Evolutionary conservation across 768 basidiomycete genomes (phyloP).

Genomic region (Xanthoconium stramineum): DNA sequence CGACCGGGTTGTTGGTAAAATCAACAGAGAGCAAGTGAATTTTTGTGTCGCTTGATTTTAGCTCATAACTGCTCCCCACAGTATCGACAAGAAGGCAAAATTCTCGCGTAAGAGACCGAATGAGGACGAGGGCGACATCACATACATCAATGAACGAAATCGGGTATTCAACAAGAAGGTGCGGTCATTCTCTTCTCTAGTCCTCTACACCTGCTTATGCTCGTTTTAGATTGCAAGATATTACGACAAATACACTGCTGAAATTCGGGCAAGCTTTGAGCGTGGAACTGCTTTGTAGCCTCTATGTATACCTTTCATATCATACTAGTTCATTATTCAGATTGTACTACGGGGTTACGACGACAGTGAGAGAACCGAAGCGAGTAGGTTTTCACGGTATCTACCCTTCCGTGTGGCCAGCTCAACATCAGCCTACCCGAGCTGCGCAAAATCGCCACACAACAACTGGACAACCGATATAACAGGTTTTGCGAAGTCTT

Average conservation of each 20-base stretch:
- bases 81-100: constrained; percentile 86
- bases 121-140: constrained; percentile 94
- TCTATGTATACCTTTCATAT: constrained; percentile 10
- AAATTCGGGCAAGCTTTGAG: constrained; percentile 97
- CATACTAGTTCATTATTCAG: neutral
- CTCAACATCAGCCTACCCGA: too few relatives aligned
- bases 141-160: constrained; percentile 98
- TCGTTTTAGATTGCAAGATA: constrained; percentile 77
- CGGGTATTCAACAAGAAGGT: constrained; percentile 98
- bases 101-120: constrained; percentile 87
- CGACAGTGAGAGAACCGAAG: too few relatives aligned
- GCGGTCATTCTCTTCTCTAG: neutral
- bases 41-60: neutral
- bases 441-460: too few relatives aligned
- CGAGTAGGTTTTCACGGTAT: too few relatives aligned
- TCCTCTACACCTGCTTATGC: neutral
- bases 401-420: too few relatives aligned
- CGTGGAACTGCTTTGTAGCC: constrained; percentile 87
- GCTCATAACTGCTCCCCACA: constrained; percentile 28
- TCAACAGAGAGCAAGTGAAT: constrained; percentile 83
- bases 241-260: constrained; percentile 95
- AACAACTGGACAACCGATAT: too few relatives aligned
- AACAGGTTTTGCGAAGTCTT: too few relatives aligned
- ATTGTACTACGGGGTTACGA: constrained; percentile 2
- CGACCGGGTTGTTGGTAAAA: constrained; percentile 85